Percentiles rank a stretch among this genome's conserved stretches.
Conservation (phyloP, 1,284 basidiomycete species). For the Naganishia cerealis region DNA sequence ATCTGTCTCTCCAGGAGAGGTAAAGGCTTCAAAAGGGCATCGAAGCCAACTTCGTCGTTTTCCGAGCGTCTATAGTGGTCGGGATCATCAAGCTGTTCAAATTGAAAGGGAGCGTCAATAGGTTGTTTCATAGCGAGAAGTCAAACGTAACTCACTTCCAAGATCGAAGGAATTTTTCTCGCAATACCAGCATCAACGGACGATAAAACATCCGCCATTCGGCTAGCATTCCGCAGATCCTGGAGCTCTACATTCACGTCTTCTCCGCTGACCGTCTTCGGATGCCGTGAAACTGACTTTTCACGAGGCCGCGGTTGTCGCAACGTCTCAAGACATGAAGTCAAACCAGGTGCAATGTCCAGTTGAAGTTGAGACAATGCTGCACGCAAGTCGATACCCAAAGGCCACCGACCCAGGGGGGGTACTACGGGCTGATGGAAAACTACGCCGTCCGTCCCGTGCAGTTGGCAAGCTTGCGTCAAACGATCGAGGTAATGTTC, state of each 20-base stretch:
- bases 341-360: not conserved
- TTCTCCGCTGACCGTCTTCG: not conserved
- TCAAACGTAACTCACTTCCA: slow-evolving; percentile 1
- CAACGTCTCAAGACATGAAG: not conserved
- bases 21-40: slow-evolving; percentile 56
- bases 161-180: not conserved
- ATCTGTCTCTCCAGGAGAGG: slow-evolving; percentile 34
- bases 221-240: slow-evolving; percentile 33
- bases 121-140: too few species aligned
- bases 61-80: slow-evolving; percentile 51
- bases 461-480: slow-evolving; percentile 11
- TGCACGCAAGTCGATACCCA: slow-evolving; percentile 31
- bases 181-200: slow-evolving; percentile 12
- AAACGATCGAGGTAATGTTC: slow-evolving; percentile 3
- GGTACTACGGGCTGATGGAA: slow-evolving; percentile 15
- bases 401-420: not conserved
- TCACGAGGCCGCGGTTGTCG: not conserved
- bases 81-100: slow-evolving; percentile 51
- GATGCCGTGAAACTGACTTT: not conserved
- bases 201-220: not conserved
- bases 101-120: not conserved
- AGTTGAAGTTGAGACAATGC: slow-evolving; percentile 30
- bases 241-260: slow-evolving; percentile 25
- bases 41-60: slow-evolving; percentile 66
- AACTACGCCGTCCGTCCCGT: not conserved